Evolutionary conservation across 2,329 filamentous ascomycete species (phyloP).

Genomic region (Gnomoniopsis smithogilvyi): DNA sequence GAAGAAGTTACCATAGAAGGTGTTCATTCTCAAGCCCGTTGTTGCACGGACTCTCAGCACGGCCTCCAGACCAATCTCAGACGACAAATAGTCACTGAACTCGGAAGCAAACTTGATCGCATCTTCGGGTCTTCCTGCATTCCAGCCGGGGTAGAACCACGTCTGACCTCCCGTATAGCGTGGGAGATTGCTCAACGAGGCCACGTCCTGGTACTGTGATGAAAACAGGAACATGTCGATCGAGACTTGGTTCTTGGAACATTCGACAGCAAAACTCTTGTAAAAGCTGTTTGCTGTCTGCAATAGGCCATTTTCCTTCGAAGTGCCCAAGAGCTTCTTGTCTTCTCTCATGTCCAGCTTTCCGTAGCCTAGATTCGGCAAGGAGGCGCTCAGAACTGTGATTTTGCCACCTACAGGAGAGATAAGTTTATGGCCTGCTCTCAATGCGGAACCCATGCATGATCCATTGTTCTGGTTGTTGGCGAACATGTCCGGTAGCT

Average conservation of each 20-base stretch:
- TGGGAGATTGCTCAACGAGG: conserved; percentile 90
- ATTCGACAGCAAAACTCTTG: conserved; percentile 98
- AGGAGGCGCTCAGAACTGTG: conserved; percentile 80
- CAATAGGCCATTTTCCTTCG: conserved; percentile 81
- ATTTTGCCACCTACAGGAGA: conserved; percentile 93
- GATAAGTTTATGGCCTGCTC: conserved; percentile 93
- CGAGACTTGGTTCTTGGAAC: conserved; percentile 97
- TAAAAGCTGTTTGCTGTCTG: conserved; percentile 96
- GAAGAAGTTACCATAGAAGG: conserved; percentile 99
- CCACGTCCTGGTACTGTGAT: conserved; percentile 95
- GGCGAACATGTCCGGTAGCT: conserved; percentile 94
- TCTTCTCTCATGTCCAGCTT: conserved; percentile 93
- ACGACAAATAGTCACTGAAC: conserved; percentile 94
- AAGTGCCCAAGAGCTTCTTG: conserved; percentile 91
- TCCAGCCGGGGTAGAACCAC: conserved; percentile 98
- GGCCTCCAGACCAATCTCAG: conserved; percentile 93
- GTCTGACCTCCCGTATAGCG: conserved; percentile 97
- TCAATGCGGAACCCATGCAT: conserved; percentile 91
- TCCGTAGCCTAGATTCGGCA: conserved; percentile 87
- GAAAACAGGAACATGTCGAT: conserved; percentile 98
- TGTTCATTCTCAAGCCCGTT: conserved; percentile 91
- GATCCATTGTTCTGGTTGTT: conserved; percentile 85
- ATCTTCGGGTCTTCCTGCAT: conserved; percentile 87
- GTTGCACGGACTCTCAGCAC: conserved; percentile 94
- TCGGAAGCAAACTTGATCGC: conserved; percentile 97